Percentiles rank a stretch among this genome's conserved stretches.
Evolutionary conservation across 495 filamentous ascomycete species (phyloP).

Genomic region (Achaetomiella virescens): DNA sequence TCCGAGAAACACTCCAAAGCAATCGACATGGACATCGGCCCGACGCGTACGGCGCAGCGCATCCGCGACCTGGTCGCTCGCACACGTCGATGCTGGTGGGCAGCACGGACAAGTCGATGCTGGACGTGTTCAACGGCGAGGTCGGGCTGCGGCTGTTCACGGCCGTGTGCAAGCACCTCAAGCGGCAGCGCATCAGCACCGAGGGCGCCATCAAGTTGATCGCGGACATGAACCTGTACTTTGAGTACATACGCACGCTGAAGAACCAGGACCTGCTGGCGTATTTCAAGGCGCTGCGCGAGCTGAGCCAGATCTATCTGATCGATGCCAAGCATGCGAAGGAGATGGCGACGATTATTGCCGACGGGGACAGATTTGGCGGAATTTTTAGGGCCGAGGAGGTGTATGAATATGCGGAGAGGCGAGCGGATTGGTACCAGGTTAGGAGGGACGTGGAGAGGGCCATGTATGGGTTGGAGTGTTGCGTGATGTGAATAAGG

Average conservation of each 20-base stretch:
- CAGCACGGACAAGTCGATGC: conserved; percentile 91
- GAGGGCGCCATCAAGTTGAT: conserved; percentile 90
- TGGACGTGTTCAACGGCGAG: conserved; percentile 98
- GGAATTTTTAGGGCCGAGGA: conserved; percentile 94
- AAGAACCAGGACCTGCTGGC: conserved; percentile 74
- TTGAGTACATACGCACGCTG: conserved; percentile 72
- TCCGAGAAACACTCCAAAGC: conserved; percentile 10
- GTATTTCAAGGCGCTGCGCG: conserved; percentile 88
- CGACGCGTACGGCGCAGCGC: conserved; percentile 67
- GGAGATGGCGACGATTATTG: conserved; percentile 90
- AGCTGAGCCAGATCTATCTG: conserved; percentile 91
- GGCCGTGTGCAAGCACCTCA: conserved; percentile 91
- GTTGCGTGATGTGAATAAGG: conserved; percentile 64
- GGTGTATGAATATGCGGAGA: conserved; percentile 93
- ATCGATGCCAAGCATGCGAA: conserved; percentile 85
- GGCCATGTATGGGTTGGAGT: conserved; percentile 97
- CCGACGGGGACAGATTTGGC: conserved; percentile 80
- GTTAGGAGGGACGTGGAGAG: conserved; percentile 85
- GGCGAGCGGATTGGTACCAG: conserved; percentile 88
- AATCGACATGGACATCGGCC: conserved; percentile 62
- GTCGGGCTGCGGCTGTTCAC: conserved; percentile 88
- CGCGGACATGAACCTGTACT: conserved; percentile 92
- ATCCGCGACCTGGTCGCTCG: conserved; percentile 76
- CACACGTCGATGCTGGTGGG: conserved; percentile 90
- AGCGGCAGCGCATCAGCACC: conserved; percentile 85